phyloP scores from a whole-genome alignment of 2,329 filamentous ascomycete species.

The Gremmenia infestans region DNA sequence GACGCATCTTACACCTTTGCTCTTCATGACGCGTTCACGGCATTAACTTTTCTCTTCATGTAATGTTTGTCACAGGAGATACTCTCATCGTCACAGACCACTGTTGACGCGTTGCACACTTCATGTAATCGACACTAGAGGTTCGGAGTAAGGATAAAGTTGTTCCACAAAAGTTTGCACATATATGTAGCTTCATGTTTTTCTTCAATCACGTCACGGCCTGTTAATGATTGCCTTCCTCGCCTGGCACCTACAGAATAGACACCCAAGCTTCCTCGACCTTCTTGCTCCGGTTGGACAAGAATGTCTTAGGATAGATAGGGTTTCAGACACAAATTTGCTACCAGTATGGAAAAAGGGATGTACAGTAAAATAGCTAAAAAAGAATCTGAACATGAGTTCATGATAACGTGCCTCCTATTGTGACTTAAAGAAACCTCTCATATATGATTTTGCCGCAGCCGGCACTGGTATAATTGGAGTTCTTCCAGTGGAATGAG shows the following conservation, averaged over 20 bases:
- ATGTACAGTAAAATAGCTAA: constrained; percentile 7
- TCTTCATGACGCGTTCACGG: constrained; percentile 2
- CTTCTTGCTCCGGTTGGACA: constrained; percentile 18
- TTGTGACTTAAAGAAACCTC: not conserved
- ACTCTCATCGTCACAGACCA: not conserved
- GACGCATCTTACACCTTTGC: not conserved
- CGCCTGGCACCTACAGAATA: constrained; percentile 1
- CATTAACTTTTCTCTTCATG: not conserved
- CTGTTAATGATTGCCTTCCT: constrained; percentile 2
- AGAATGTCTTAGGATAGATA: constrained; percentile 22
- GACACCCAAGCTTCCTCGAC: constrained; percentile 7
- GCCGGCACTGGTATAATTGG: too few species aligned
- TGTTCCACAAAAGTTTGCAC: not conserved
- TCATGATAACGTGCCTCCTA: not conserved
- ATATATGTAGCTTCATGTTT: not conserved
- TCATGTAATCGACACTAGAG: not conserved
- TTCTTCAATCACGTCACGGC: not conserved
- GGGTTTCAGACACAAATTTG: constrained; percentile 2
- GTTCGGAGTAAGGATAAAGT: not conserved
- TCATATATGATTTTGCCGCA: too few species aligned
- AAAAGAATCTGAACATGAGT: not conserved
- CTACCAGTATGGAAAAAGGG: constrained; percentile 3
- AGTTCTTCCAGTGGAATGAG: too few species aligned
- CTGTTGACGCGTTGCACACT: not conserved
- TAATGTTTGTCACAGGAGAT: not conserved